Percentiles rank a stretch among this genome's conserved stretches.
Evolutionary conservation across 179 eudicot genomes (phyloP).

Genomic region (Actinidia arguta): DNA sequence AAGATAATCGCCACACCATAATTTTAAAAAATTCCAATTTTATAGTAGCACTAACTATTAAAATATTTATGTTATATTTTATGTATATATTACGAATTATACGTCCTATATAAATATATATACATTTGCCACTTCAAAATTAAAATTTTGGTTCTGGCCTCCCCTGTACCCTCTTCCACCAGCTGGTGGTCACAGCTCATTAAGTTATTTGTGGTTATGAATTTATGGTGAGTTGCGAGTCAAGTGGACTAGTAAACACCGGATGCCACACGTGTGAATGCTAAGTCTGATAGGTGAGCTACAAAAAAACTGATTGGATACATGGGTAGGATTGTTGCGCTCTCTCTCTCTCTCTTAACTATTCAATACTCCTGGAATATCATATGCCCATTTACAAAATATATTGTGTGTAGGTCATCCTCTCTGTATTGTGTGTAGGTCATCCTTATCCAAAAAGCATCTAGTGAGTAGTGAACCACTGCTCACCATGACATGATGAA

Average conservation of each 20-base stretch:
- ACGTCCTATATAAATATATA: no score
- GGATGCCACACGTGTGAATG: neutral
- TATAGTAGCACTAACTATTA: no score
- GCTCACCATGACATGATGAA: neutral
- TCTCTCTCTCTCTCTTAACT: neutral
- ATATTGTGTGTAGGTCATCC: no score
- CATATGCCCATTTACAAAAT: no score
- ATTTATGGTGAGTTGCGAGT: neutral
- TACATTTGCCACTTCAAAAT: no score
- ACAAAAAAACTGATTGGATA: neutral
- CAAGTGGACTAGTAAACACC: neutral
- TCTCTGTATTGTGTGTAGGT: neutral
- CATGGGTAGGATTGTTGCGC: no score
- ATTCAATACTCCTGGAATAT: no score
- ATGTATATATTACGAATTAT: no score
- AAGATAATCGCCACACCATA: no score
- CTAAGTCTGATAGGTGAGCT: neutral
- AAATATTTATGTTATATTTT: no score
- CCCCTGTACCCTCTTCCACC: conserved; percentile 13
- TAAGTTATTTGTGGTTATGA: neutral
- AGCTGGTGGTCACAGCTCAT: conserved; percentile 15
- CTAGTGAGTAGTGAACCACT: neutral
- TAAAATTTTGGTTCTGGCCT: no score
- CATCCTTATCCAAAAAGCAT: conserved; percentile 3
- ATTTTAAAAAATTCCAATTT: no score